phyloP scores from a whole-genome alignment of 495 filamentous ascomycete genomes.

The Penicillium steckii region DNA sequence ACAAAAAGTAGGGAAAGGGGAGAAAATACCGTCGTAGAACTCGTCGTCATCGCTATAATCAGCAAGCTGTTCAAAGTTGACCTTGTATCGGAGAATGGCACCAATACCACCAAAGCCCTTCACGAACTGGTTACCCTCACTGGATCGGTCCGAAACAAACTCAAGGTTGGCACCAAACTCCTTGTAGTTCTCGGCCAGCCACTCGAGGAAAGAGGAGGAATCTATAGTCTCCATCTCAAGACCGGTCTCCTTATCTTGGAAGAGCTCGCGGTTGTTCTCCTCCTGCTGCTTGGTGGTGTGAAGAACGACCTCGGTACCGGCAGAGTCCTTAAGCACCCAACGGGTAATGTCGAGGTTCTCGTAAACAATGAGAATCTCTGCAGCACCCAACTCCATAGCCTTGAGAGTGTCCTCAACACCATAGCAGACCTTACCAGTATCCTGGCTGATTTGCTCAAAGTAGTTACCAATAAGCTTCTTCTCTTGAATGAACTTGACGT shows the following conservation, averaged over 20 bases:
- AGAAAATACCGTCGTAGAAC: slow-evolving; percentile 85
- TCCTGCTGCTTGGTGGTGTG: slow-evolving; percentile 91
- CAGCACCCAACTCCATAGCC: slow-evolving; percentile 93
- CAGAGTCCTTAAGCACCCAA: slow-evolving; percentile 79
- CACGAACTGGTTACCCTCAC: slow-evolving; percentile 98
- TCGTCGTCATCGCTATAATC: slow-evolving; percentile 96
- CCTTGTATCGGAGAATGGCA: slow-evolving; percentile 95
- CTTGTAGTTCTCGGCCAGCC: slow-evolving; percentile 96
- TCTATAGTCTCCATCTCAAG: slow-evolving; percentile 93
- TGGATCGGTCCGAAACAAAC: slow-evolving; percentile 95
- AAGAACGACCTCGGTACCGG: slow-evolving; percentile 67
- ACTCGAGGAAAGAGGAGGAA: slow-evolving; percentile 90
- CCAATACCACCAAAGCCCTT: slow-evolving; percentile 99
- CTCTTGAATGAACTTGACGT: slow-evolving; percentile 99
- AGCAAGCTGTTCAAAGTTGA: slow-evolving; percentile 98
- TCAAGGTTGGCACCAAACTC: slow-evolving; percentile 96
- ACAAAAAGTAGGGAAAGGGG: slow-evolving; percentile 1
- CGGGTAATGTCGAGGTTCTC: slow-evolving; percentile 94
- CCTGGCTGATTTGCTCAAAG: slow-evolving; percentile 98
- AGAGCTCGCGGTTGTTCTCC: slow-evolving; percentile 71
- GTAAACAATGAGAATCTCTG: slow-evolving; percentile 93
- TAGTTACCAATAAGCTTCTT: slow-evolving; percentile 99
- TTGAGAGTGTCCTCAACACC: slow-evolving; percentile 97
- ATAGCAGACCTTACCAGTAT: slow-evolving; percentile 94
- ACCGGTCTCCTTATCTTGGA: slow-evolving; percentile 91